Evolutionary conservation across 805 yeast species (phyloP).

Genomic region (Candida suzukii): DNA sequence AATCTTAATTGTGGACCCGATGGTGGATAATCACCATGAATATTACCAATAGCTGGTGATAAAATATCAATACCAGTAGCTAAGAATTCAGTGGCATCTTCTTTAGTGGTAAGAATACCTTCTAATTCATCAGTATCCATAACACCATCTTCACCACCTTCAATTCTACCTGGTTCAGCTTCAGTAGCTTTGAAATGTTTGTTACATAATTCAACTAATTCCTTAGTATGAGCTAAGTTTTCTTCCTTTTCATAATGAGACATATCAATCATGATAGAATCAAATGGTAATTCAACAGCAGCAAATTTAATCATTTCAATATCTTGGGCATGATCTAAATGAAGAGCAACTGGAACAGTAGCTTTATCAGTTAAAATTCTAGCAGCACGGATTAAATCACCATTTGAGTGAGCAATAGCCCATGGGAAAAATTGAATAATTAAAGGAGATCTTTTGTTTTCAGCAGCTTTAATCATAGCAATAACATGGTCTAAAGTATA

Average conservation of each 20-base stretch:
- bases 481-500: slow-evolving; percentile 28
- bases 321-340: slow-evolving; percentile 29
- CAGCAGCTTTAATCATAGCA: slow-evolving; percentile 30
- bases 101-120: slow-evolving; percentile 27
- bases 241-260: slow-evolving; percentile 29
- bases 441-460: slow-evolving; percentile 24
- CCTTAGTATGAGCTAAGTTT: slow-evolving; percentile 21
- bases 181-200: slow-evolving; percentile 25
- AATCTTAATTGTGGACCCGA: slow-evolving; percentile 24
- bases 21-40: slow-evolving; percentile 30
- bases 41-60: slow-evolving; percentile 31
- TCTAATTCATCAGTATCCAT: slow-evolving; percentile 18
- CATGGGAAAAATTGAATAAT: slow-evolving; percentile 30
- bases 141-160: slow-evolving; percentile 32
- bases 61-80: slow-evolving; percentile 28
- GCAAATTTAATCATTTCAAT: slow-evolving; percentile 21
- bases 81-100: slow-evolving; percentile 23
- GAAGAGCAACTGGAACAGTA: slow-evolving; percentile 29
- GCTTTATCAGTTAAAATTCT: slow-evolving; percentile 21
- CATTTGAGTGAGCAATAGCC: slow-evolving; percentile 27
- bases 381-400: slow-evolving; percentile 21
- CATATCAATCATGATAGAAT: slow-evolving; percentile 33
- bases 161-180: slow-evolving; percentile 33
- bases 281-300: slow-evolving; percentile 28
- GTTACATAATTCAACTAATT: slow-evolving; percentile 24